Evolutionary conservation across 208 protist genomes (phyloP).

Genomic region (Leishmania aethiopica): DNA sequence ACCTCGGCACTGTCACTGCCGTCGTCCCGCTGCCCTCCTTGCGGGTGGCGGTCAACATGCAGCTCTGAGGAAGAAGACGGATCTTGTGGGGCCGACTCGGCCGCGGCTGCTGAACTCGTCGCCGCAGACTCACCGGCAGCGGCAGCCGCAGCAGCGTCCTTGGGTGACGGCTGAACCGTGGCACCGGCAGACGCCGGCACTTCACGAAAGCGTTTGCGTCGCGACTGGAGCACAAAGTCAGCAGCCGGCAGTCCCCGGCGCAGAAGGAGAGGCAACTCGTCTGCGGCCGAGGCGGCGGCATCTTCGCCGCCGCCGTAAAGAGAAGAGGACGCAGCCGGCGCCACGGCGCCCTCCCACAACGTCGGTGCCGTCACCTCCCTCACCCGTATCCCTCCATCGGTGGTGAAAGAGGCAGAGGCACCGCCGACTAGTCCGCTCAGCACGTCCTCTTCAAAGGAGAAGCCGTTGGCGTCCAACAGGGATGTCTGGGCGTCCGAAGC

Average conservation of each 20-base stretch:
- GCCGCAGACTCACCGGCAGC: not conserved
- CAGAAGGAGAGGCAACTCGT: slow-evolving; percentile 19
- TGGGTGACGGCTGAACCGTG: not conserved
- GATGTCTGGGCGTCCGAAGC: not conserved
- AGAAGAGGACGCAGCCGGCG: not conserved
- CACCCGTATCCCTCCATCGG: slow-evolving; percentile 16
- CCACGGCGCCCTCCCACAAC: slow-evolving; percentile 29
- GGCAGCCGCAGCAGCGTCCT: not conserved
- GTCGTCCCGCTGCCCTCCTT: not conserved
- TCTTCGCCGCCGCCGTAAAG: too few relatives aligned
- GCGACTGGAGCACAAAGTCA: slow-evolving; percentile 28
- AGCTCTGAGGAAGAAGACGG: not conserved
- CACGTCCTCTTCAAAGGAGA: slow-evolving; percentile 35
- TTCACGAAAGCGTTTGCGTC: slow-evolving; percentile 33
- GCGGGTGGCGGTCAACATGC: not conserved
- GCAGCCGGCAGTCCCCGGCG: slow-evolving; percentile 25
- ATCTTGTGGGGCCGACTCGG: not conserved
- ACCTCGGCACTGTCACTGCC: slow-evolving; percentile 9
- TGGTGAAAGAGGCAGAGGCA: not conserved
- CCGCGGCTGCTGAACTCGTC: too few relatives aligned
- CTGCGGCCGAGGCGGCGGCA: not conserved
- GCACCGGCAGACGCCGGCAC: not conserved
- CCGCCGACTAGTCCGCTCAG: slow-evolving; percentile 12
- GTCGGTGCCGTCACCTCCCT: slow-evolving; percentile 40
- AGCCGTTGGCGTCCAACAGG: not conserved